Conservation (phyloP, 768 basidiomycete genomes). For the Kwoniella bestiolae region DNA sequence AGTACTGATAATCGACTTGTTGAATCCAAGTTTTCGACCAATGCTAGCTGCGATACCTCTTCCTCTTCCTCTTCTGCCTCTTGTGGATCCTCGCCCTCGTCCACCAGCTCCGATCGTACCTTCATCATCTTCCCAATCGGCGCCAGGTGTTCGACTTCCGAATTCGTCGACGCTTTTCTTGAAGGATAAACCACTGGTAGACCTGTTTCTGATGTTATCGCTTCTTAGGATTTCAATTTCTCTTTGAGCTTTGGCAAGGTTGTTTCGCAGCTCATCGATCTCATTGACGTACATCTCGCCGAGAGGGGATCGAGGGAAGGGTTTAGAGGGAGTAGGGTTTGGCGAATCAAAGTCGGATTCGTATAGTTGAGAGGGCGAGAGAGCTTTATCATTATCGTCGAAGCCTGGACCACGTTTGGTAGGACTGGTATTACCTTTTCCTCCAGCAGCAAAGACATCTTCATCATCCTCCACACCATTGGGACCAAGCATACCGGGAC, state of each 20-base stretch:
- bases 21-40: constrained; percentile 46
- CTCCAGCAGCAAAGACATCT: constrained; percentile 57
- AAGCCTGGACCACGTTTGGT: constrained; percentile 55
- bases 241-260: constrained; percentile 45
- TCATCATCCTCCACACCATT: constrained; percentile 53
- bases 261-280: constrained; percentile 45
- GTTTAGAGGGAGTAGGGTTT: constrained; percentile 49
- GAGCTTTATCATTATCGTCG: constrained; percentile 51
- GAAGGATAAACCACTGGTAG: constrained; percentile 8
- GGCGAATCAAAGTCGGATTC: constrained; percentile 56
- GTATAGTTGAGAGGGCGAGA: constrained; percentile 50
- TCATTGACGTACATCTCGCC: constrained; percentile 53
- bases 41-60: constrained; percentile 48
- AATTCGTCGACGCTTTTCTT: constrained; percentile 32
- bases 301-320: constrained; percentile 47
- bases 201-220: constrained; percentile 23
- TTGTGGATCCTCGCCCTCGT: constrained; percentile 39
- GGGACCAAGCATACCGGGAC: constrained; percentile 41
- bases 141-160: constrained; percentile 31
- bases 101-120: constrained; percentile 26
- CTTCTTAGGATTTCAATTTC: constrained; percentile 49
- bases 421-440: constrained; percentile 42
- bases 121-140: constrained; percentile 42
- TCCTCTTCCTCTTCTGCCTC: constrained; percentile 48
- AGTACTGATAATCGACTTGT: constrained; percentile 30